Evolutionary conservation across 2,329 filamentous ascomycete species (phyloP).

Genomic region (Verticillium isaacii): DNA sequence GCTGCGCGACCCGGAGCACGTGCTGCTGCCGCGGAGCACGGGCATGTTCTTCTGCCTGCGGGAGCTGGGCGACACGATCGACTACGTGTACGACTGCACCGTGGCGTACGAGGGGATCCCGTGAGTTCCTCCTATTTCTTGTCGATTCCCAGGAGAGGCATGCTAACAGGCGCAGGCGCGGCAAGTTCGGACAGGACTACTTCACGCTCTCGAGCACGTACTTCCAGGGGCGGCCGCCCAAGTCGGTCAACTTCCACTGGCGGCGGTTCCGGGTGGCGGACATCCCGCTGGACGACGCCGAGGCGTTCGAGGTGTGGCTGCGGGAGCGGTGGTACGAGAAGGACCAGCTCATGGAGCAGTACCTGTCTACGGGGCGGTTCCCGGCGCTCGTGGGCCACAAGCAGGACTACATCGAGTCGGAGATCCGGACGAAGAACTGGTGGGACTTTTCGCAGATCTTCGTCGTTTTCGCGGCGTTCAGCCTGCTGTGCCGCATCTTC

Average conservation of each 20-base stretch:
- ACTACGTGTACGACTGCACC: constrained; percentile 89
- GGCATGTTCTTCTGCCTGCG: constrained; percentile 76
- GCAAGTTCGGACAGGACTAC: constrained; percentile 82
- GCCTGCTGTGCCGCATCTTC: constrained; percentile 34
- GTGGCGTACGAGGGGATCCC: constrained; percentile 92
- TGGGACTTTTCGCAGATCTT: constrained; percentile 55
- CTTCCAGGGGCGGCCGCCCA: constrained; percentile 82
- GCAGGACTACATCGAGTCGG: constrained; percentile 50
- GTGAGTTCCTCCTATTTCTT: constrained; percentile 47
- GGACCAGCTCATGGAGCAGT: constrained; percentile 82
- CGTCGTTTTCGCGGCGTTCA: constrained; percentile 39
- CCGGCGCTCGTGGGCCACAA: constrained; percentile 56
- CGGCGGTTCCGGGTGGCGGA: constrained; percentile 74
- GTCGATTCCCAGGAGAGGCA: background rate
- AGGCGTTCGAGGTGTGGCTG: constrained; percentile 80
- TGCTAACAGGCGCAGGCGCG: constrained; percentile 47
- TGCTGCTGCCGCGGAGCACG: constrained; percentile 74
- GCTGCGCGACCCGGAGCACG: constrained; percentile 66
- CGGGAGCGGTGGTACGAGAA: constrained; percentile 87
- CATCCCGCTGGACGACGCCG: constrained; percentile 72
- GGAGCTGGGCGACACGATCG: constrained; percentile 67
- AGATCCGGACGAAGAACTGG: constrained; percentile 47
- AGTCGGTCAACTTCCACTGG: constrained; percentile 97
- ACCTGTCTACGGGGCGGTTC: constrained; percentile 71
- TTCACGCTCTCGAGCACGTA: constrained; percentile 86